These are phyloP conservation scores for Noccaea bulbosa DNA, from an alignment of 345 rosid species.

Conservation along the genomic window DNA sequence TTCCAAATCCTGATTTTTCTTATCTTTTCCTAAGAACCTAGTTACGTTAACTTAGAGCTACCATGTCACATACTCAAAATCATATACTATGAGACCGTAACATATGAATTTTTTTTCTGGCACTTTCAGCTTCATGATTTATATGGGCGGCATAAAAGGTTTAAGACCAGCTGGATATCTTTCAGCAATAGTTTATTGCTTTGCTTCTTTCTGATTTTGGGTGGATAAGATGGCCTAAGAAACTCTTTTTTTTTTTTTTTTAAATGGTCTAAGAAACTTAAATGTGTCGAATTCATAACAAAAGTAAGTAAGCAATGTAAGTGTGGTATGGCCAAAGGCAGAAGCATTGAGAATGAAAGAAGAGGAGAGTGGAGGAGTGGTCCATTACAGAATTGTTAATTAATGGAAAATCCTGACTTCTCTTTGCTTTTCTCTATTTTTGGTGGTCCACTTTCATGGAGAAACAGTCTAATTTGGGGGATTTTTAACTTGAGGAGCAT, in stretches of 20 bases:
- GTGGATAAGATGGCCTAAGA: slow-evolving; percentile 33
- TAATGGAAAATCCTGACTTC: slow-evolving; percentile 11
- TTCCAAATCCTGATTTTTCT: background rate
- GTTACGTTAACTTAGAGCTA: background rate
- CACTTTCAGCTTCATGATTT: no score
- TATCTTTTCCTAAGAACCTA: slow-evolving; percentile 1
- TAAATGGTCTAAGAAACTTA: slow-evolving; percentile 30
- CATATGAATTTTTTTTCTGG: no score
- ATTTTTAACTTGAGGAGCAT: slow-evolving; percentile 17
- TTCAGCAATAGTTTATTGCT: slow-evolving; percentile 3
- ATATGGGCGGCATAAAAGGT: background rate
- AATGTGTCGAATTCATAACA: slow-evolving; percentile 35
- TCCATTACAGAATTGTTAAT: slow-evolving; percentile 30
- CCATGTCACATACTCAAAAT: background rate
- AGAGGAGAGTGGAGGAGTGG: slow-evolving; percentile 46
- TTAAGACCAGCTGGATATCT: slow-evolving; percentile 35
- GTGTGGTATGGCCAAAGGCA: slow-evolving; percentile 43
- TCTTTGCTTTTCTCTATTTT: slow-evolving; percentile 33
- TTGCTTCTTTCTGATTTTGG: slow-evolving; percentile 23
- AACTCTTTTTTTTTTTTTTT: background rate
- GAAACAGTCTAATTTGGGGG: slow-evolving; percentile 32
- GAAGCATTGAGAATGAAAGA: slow-evolving; percentile 40
- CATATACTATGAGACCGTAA: no score
- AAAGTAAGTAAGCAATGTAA: slow-evolving; percentile 43
- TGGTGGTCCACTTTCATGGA: slow-evolving; percentile 32